Conservation (phyloP, 495 filamentous ascomycete genomes). For the Tuber microsphaerosporum region DNA sequence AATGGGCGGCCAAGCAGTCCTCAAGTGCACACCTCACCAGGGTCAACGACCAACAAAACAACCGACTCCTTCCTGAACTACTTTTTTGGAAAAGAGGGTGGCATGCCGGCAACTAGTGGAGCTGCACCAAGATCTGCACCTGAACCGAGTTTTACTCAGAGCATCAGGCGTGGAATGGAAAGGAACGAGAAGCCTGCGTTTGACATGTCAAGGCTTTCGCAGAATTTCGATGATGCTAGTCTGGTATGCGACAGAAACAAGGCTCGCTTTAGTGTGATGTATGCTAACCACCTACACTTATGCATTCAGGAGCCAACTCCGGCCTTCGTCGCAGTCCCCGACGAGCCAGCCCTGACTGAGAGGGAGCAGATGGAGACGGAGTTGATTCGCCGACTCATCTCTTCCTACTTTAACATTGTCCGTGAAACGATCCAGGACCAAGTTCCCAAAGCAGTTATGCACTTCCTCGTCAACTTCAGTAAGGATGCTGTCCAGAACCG, state of each 20-base stretch:
- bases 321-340: constrained; percentile 46
- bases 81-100: constrained; percentile 92
- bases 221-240: constrained; percentile 39
- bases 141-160: constrained; percentile 77
- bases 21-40: constrained; percentile 40
- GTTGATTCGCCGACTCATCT: constrained; percentile 89
- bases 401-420: constrained; percentile 97
- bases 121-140: constrained; percentile 40
- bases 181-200: constrained; percentile 34
- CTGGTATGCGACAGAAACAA: constrained; percentile 29
- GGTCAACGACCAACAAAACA: constrained; percentile 44
- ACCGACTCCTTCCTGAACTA: constrained; percentile 94
- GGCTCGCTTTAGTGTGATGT: constrained; percentile 9
- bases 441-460: constrained; percentile 98
- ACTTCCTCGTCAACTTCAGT: constrained; percentile 93
- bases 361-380: constrained; percentile 95
- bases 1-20: constrained; percentile 40
- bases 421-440: constrained; percentile 95
- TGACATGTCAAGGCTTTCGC: constrained; percentile 32
- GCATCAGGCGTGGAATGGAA: constrained; percentile 69
- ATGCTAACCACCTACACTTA: constrained; percentile 17
- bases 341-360: constrained; percentile 81
- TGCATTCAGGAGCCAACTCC: constrained; percentile 24
- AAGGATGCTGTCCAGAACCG: constrained; percentile 97
- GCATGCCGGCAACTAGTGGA: constrained; percentile 31